Base-by-base conservation (phyloP, 1,284 basidiomycete species). In the Trametes pubescens region DNA sequence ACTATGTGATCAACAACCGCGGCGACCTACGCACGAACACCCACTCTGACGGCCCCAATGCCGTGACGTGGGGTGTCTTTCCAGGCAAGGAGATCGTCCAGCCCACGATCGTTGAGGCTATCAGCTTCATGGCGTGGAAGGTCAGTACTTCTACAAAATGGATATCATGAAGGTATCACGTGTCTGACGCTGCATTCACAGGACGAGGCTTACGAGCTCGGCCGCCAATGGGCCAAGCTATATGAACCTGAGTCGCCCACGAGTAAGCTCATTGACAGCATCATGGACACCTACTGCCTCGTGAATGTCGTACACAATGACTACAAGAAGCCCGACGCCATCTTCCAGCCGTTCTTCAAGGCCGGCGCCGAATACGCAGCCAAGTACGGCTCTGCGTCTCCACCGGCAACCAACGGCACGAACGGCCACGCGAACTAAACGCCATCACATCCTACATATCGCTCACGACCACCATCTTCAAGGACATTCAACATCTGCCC, bases 11-110 rank as follows among this genome's bases (percentile, higher is more conserved):
- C 76, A 95, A 95, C 81, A 91, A 88, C 74, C 87, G 89, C 67
- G 98, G 98, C 52, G 96, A 99, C 74, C 85, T 99, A 71, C 85
- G 89, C 60, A 98, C 96, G 58, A 99, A 99, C 82, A 95, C 91
- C 37, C 89, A 92, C 66, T 91, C 91, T 1, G 94, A 97, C 38
- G 94, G 95, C 9, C 96, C 97, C 43, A 99, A 99, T 73, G 98
- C 98, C 8, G 98, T 99, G 51, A 99, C 98, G 0, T 99, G 97
- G 98, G 98, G 97, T 69, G 95, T 98, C 7, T 99, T 99, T 86
- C 97, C 98, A 21, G 95, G 94, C 47, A 96, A 98, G 78, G 98
- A 99, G 82, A 95, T 99, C 73, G 84, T 98, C 54, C 98, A 99
- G 76, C 96, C 97, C 32, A 99, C 98, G 22, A 97, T 99, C 69